phyloP scores from a whole-genome alignment of 305 asterid species.

The Petunia hybrid region DNA sequence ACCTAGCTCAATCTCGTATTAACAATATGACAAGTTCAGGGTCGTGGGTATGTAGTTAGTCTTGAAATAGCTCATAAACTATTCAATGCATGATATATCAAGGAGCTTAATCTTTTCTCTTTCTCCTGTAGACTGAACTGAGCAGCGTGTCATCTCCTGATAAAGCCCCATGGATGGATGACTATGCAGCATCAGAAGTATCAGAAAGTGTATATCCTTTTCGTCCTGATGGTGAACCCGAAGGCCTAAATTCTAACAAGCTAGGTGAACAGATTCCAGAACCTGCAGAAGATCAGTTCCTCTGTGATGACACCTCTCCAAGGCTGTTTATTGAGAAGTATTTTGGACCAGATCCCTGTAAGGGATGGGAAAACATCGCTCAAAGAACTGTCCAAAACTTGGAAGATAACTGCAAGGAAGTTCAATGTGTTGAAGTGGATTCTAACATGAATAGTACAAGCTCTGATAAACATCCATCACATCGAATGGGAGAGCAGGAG shows the following conservation, averaged over 20 bases:
- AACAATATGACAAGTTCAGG: conserved; percentile 56
- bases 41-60: conserved; percentile 59
- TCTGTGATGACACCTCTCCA: conserved; percentile 77
- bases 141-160: conserved; percentile 46
- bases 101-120: conserved; percentile 26
- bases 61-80: conserved; percentile 11
- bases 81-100: conserved; percentile 13
- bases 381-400: conserved; percentile 45
- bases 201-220: conserved; percentile 69
- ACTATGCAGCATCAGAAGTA: conserved; percentile 71
- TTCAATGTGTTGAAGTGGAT: conserved; percentile 64
- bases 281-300: conserved; percentile 69
- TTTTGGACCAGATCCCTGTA: conserved; percentile 94
- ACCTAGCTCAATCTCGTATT: conserved; percentile 67
- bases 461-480: conserved; percentile 39
- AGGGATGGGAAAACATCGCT: conserved; percentile 85
- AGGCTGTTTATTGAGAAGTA: conserved; percentile 76
- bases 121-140: conserved; percentile 49
- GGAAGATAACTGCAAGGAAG: conserved; percentile 71
- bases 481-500: conserved; percentile 35
- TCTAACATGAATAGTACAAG: conserved; percentile 32
- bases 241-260: conserved; percentile 28
- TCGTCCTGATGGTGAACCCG: conserved; percentile 54
- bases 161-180: conserved; percentile 60
- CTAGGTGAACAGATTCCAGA: conserved; percentile 44